These are phyloP conservation scores for Euphorbia corollata DNA, from an alignment of 441 rosid genomes.

Conservation along the genomic window DNA sequence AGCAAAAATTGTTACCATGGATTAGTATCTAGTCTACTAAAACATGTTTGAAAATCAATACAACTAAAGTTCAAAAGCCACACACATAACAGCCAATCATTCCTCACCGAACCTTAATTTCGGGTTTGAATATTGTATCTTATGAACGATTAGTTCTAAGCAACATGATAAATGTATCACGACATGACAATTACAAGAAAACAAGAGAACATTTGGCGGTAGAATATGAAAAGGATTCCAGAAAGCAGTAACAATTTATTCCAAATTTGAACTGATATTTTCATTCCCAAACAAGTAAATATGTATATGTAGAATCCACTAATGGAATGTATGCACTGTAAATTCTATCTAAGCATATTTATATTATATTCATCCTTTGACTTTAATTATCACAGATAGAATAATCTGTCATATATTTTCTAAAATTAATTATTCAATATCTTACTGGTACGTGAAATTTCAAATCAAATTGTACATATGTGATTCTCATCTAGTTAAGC, in stretches of 20 bases:
- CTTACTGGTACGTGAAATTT: not conserved
- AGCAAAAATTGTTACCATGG: too few relatives aligned
- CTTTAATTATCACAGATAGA: not conserved
- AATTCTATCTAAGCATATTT: not conserved
- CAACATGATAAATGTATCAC: not conserved
- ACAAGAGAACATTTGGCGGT: not conserved
- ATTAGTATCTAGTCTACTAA: too few relatives aligned
- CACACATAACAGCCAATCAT: not conserved
- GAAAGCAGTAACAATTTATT: not conserved
- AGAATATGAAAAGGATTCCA: not conserved
- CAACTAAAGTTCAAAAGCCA: not conserved
- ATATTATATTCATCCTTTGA: not conserved
- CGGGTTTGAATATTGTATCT: slow-evolving; percentile 37
- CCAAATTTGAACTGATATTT: not conserved
- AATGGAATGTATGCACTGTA: not conserved
- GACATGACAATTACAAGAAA: not conserved
- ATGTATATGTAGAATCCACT: not conserved
- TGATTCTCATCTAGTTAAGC: slow-evolving; percentile 2
- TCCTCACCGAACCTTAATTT: slow-evolving; percentile 20
- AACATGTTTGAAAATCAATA: not conserved
- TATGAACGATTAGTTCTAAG: slow-evolving; percentile 1
- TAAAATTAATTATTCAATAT: not conserved
- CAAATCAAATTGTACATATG: not conserved
- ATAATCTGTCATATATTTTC: not conserved
- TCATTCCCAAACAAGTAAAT: not conserved